Evolutionary conservation across 805 yeast genomes (phyloP).

Genomic region (Hanseniaspora pseudoguilliermondii): DNA sequence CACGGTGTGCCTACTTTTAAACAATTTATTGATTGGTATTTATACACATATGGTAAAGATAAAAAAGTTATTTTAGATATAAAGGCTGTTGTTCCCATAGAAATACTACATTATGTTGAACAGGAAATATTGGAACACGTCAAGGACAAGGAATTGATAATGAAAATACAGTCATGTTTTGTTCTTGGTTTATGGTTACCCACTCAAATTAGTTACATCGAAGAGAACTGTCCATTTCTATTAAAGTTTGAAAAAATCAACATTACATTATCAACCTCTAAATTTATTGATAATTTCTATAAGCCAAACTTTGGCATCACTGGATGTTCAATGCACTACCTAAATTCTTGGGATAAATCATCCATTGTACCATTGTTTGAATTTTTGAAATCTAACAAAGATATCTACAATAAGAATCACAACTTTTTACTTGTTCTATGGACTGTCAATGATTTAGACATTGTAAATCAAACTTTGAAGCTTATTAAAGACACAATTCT

Average conservation of each 20-base stretch:
- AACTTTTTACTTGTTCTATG: conserved; percentile 26
- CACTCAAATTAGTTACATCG: conserved; percentile 33
- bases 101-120: conserved; percentile 31
- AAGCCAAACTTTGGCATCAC: conserved; percentile 33
- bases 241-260: background rate
- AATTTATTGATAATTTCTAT: conserved; percentile 28
- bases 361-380: conserved; percentile 21
- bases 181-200: conserved; percentile 44
- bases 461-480: background rate
- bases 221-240: conserved; percentile 19
- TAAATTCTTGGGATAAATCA: conserved; percentile 35
- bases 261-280: conserved; percentile 22
- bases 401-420: conserved; percentile 23
- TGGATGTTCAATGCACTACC: conserved; percentile 40
- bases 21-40: conserved; percentile 30
- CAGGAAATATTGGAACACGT: conserved; percentile 28
- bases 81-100: conserved; percentile 35
- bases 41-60: conserved; percentile 21
- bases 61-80: conserved; percentile 39
- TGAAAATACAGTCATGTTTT: conserved; percentile 34
- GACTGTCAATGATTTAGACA: conserved; percentile 35
- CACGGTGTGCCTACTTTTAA: conserved; percentile 31
- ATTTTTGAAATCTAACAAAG: conserved; percentile 26
- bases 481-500: background rate
- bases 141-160: conserved; percentile 21